Base-by-base conservation (phyloP, 192 early-diverging fungal species). In the Podila clonocystis region DNA sequence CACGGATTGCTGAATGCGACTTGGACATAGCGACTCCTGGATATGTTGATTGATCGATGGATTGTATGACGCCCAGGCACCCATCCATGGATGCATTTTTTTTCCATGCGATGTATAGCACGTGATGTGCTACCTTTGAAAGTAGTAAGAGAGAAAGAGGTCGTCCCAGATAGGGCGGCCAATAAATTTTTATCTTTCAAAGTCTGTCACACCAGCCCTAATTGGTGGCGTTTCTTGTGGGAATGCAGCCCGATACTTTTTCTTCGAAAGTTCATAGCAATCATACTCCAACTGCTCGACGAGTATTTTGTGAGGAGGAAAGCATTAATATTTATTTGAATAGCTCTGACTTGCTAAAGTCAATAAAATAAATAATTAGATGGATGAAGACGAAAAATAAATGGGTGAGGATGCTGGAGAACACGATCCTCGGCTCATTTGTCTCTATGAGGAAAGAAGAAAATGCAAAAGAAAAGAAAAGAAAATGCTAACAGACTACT, bases 41-140 rank as follows among this genome's bases (percentile, higher is more conserved):
- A 38, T 72, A 58, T 36, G 62, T 69, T 66, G 73, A 75, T 75
- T 22, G 66, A 68, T 75, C 57, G 58, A 73, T 73, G 63, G 62
- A 63, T 73, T 45, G 59, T 61, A 45, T 55, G 52, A 6, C 52
- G 34, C 8, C 20, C 17, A 22, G 20, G 20, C 20, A 24, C 52
- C 34, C 52, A 55, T 55, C 29, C 59, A 61, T 28, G 28, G 59
- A 61, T 61, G 28, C 59, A 61, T 30, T 17, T 61, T 19, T 61
- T 33, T 19, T 17, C n/a, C 8, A 9, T 55, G 50, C 12, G 41
- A 45, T 55, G 0, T 17, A 26, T 55, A 55, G 52, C 52, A 55
- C 52, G 52, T 55, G 52, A 55, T 26, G 52, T 26, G 52, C 52
- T 55, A 55, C 52, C 52, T 55, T 55, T 55, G 52, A 24, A 55